A percentile compares a stretch with the other conserved stretches of the same genome.
phyloP scores from a whole-genome alignment of 306 rosid genomes.

The cucumber (Cucumis sativus) region Cucumber_9930_V3 NC_026657.2:35106001-35106500 shows the following conservation, averaged over 20 bases:
- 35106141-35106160: background rate
- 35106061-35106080: no score
- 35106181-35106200: background rate
- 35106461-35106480: background rate
- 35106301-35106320: background rate
- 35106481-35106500: background rate
- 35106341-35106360: background rate
- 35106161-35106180: background rate
- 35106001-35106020: no score
- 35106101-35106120: background rate
- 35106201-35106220: background rate
- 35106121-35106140: background rate
- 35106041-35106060: no score
- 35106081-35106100: background rate
- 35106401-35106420: background rate
- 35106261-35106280: background rate
- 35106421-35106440: background rate
- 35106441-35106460: background rate
- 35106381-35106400: background rate
- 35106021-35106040: no score
- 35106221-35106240: background rate
- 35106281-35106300: background rate
- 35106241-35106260: background rate
- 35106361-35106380: background rate
- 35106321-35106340: background rate